Percentiles rank a stretch among this genome's conserved stretches.
These are phyloP conservation scores for Trichocomaceae sp. DNA, from an alignment of 2,329 filamentous ascomycete species.

Conservation along the genomic window DNA sequence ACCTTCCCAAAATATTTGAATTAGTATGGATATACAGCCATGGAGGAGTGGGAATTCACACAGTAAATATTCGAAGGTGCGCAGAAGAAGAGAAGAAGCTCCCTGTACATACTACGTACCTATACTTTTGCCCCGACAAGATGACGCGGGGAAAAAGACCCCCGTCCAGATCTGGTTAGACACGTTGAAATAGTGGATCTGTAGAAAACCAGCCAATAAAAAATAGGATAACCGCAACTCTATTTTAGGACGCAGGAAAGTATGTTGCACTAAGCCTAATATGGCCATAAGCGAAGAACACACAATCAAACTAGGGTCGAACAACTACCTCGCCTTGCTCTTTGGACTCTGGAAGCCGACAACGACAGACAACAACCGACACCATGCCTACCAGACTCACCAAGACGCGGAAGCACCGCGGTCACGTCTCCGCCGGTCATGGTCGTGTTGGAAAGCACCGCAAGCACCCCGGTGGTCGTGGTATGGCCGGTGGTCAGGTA, in stretches of 20 bases:
- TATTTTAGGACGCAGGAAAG: slow-evolving; percentile 4
- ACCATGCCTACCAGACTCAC: slow-evolving; percentile 48
- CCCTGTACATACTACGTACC: too few species aligned
- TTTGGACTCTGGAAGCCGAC: slow-evolving; percentile 14
- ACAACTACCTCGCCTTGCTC: slow-evolving; percentile 4
- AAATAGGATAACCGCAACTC: slow-evolving; percentile 2
- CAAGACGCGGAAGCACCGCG: slow-evolving; percentile 58
- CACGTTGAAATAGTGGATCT: background rate
- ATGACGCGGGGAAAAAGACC: slow-evolving; percentile 12
- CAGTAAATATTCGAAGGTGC: background rate
- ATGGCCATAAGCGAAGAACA: slow-evolving; percentile 12
- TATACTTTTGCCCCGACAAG: background rate
- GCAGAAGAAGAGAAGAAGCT: background rate
- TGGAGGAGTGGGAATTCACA: too few species aligned
- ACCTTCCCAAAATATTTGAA: too few species aligned
- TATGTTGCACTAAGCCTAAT: slow-evolving; percentile 3
- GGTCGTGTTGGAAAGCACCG: slow-evolving; percentile 99
- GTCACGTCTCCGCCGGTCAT: slow-evolving; percentile 96
- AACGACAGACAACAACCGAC: slow-evolving; percentile 17
- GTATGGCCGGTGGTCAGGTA: slow-evolving; percentile 81
- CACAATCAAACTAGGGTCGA: slow-evolving; percentile 7
- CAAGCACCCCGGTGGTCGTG: slow-evolving; percentile 74
- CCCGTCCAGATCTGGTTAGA: slow-evolving; percentile 9
- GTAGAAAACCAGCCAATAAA: background rate
- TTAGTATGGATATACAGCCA: too few species aligned